A percentile compares a stretch with the other conserved stretches of the same genome.
These are phyloP conservation scores for Gastrodia elata DNA, from an alignment of 106 monocot species.

Conservation along the genomic window DNA sequence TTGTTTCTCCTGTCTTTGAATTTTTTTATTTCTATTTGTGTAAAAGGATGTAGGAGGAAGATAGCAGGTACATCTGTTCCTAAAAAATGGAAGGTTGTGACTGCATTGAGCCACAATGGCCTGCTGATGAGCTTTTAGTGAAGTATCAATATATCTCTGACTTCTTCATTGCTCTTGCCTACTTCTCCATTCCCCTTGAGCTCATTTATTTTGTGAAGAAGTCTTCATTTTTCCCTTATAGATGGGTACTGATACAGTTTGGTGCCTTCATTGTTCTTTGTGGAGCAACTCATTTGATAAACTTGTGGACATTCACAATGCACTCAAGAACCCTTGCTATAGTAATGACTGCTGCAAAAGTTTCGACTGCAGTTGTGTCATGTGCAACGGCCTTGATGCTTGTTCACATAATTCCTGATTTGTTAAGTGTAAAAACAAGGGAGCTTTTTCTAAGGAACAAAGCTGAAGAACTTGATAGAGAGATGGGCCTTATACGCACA, in stretches of 20 bases:
- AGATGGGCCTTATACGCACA: slow-evolving; percentile 78
- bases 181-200: slow-evolving; percentile 94
- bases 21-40: neutral
- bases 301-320: slow-evolving; percentile 68
- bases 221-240: slow-evolving; percentile 79
- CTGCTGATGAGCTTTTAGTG: slow-evolving; percentile 60
- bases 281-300: slow-evolving; percentile 91
- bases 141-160: slow-evolving; percentile 97
- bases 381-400: slow-evolving; percentile 85
- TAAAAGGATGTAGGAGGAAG: slow-evolving; percentile 18
- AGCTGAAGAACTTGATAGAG: slow-evolving; percentile 66
- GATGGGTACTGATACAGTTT: slow-evolving; percentile 91
- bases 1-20: neutral
- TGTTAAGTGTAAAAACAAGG: slow-evolving; percentile 74
- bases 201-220: slow-evolving; percentile 90
- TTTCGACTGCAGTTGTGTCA: slow-evolving; percentile 71
- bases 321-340: slow-evolving; percentile 58
- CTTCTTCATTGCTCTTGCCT: slow-evolving; percentile 87
- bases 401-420: slow-evolving; percentile 87
- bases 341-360: slow-evolving; percentile 81
- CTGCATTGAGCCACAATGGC: slow-evolving; percentile 72
- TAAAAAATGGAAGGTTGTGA: slow-evolving; percentile 71
- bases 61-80: slow-evolving; percentile 2
- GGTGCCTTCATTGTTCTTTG: slow-evolving; percentile 92
- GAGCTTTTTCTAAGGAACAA: slow-evolving; percentile 79